phyloP scores from a whole-genome alignment of 2,329 filamentous ascomycete species.

The Neofusicoccum cordaticola region DNA sequence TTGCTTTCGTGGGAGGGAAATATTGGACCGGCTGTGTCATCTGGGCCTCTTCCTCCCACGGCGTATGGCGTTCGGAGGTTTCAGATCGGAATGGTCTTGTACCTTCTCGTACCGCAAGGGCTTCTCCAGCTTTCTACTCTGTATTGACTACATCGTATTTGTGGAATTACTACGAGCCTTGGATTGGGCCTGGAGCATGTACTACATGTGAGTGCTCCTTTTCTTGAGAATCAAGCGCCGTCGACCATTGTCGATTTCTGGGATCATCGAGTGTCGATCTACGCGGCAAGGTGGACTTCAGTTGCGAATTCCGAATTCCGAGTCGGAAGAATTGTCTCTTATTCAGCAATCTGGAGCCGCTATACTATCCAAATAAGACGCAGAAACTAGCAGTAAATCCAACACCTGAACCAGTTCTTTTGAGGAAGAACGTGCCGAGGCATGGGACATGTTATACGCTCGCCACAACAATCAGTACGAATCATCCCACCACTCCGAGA shows the following conservation, averaged over 20 bases:
- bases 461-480: not conserved
- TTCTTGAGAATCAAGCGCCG: not conserved
- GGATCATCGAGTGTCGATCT: too few relatives aligned
- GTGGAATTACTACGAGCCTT: not conserved
- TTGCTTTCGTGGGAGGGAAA: not conserved
- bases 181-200: not conserved
- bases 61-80: not conserved
- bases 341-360: too few relatives aligned
- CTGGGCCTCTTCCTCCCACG: not conserved
- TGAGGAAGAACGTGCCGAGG: too few relatives aligned
- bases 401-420: too few relatives aligned
- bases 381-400: too few relatives aligned
- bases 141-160: not conserved
- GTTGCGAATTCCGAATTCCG: too few relatives aligned
- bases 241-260: not conserved
- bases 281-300: too few relatives aligned
- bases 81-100: not conserved
- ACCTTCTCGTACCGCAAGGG: not conserved
- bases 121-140: not conserved
- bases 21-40: not conserved
- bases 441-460: too few relatives aligned
- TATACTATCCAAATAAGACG: too few relatives aligned
- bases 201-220: not conserved
- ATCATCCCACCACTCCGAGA: conserved; percentile 10
- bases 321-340: too few relatives aligned